Percentiles rank a stretch among this genome's conserved stretches.
These are phyloP conservation scores for Rhodotorula sphaerocarpa DNA, from an alignment of 768 basidiomycete genomes.

Conservation along the genomic window DNA sequence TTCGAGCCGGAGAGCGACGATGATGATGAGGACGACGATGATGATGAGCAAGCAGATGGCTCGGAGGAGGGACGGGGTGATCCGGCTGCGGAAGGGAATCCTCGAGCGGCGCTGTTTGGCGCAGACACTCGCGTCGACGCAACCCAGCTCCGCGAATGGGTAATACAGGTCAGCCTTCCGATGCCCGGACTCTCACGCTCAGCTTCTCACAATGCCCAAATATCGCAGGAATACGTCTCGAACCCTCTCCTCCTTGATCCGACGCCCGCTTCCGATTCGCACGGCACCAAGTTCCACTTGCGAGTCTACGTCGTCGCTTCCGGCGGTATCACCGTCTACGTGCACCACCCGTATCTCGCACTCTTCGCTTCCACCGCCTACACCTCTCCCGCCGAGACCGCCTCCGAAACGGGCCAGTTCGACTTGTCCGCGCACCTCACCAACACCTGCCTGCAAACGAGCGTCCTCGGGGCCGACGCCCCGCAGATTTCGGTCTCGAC, in stretches of 20 bases:
- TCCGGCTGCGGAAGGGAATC: too few species aligned
- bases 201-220: neutral
- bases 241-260: slow-evolving; percentile 72
- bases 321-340: slow-evolving; percentile 58
- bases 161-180: slow-evolving; percentile 66
- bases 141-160: slow-evolving; percentile 88
- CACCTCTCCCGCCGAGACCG: slow-evolving; percentile 20
- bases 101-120: slow-evolving; percentile 36
- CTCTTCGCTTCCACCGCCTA: slow-evolving; percentile 78
- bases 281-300: slow-evolving; percentile 69
- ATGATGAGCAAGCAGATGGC: too few species aligned
- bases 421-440: slow-evolving; percentile 73
- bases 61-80: neutral
- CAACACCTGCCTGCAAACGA: slow-evolving; percentile 77
- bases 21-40: slow-evolving; percentile 33
- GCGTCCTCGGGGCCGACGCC: slow-evolving; percentile 55
- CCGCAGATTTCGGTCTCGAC: slow-evolving; percentile 48
- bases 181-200: too few species aligned
- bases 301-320: slow-evolving; percentile 60
- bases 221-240: slow-evolving; percentile 68
- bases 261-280: neutral
- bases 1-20: slow-evolving; percentile 53
- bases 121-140: slow-evolving; percentile 54
- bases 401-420: slow-evolving; percentile 34
- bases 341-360: slow-evolving; percentile 74